phyloP scores from a whole-genome alignment of 371 early-diverging fungal species.

The Mortierella sp. region DNA sequence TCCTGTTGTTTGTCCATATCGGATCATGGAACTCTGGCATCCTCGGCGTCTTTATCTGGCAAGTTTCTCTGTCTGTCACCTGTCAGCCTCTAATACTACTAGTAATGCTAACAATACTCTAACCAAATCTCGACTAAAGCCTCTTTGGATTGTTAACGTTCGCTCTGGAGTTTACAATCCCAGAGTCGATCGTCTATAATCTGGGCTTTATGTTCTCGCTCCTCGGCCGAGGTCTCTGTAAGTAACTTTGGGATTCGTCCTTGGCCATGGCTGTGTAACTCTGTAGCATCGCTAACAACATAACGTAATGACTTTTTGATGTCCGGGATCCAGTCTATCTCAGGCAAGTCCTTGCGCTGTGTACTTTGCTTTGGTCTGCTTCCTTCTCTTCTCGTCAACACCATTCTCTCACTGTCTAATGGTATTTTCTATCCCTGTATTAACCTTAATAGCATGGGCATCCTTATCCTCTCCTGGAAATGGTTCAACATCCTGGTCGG shows the following conservation, averaged over 20 bases:
- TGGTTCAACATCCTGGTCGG: conserved; percentile 53
- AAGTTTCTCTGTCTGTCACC: not conserved
- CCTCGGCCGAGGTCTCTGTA: conserved; percentile 51
- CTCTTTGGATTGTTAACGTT: conserved; percentile 38
- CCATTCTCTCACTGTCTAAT: too few relatives aligned
- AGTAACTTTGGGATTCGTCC: too few relatives aligned
- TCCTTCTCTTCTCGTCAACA: not conserved
- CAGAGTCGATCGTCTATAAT: conserved; percentile 41
- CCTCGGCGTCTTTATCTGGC: conserved; percentile 37
- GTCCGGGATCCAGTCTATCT: conserved; percentile 15
- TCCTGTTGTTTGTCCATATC: conserved; percentile 35
- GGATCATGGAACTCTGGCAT: conserved; percentile 46
- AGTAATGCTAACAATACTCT: not conserved
- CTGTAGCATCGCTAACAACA: too few relatives aligned
- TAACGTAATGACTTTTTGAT: not conserved
- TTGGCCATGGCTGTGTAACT: too few relatives aligned
- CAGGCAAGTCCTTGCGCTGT: conserved; percentile 13
- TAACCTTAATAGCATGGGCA: conserved; percentile 9
- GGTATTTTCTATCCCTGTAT: not conserved
- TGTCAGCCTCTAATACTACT: not conserved
- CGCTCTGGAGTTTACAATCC: conserved; percentile 36
- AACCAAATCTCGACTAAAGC: not conserved
- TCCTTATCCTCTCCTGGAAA: conserved; percentile 26
- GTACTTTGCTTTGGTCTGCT: not conserved
- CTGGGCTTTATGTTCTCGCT: conserved; percentile 52